Base-by-base conservation (phyloP, 2,329 filamentous ascomycete genomes). In the Neopestalotiopsis clavispora region DNA sequence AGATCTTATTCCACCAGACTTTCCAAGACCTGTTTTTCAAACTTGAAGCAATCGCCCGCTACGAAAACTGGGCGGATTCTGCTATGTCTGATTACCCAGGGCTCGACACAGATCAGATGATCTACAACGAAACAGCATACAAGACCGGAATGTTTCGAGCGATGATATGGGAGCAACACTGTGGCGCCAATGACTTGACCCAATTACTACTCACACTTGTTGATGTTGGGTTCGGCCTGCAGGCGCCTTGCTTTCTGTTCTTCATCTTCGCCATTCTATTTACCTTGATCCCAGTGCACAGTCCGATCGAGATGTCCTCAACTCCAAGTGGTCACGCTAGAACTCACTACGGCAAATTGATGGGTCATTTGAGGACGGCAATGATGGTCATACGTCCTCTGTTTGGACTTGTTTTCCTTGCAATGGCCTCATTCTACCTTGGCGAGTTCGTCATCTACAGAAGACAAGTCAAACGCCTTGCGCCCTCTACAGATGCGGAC, bases 221-320 rank as follows among this genome's bases (percentile, higher is more conserved):
- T 6, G 14, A 13, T 4, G 14, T 6, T 2, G 42, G 42, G n/a
- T 49, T 49, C 14, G 2, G 42, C 4, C 14, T 49, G 14, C 42
- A 49, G 14, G 7, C 42, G 1, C 42, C 4, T 2, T 49, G 42
- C 14, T 49, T 5, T 4, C 4, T 49, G 14, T n/a, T 49, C 14
- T 49, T 13, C 42, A 3, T 49, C 1, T 2, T 49, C 0, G 3
- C 42, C 3, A 4, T n/a, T 6, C 42, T 49, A 3, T 2, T 49
- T 0, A n/a, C 7, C 42, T n/a, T 49, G 3, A 1, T 7, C 1
- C 42, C 42, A 1, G 42, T n/a, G 1, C 14, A 6, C 1, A 5
- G 14, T n/a, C 42, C 42, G 4, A n/a, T 49, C n/a, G 13, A 1
- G 4, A 13, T n/a, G 7, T n/a, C 42, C 14, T 49, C 42, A 4